Conservation (phyloP, 805 yeast genomes). For the Jamesozyma spencerorum region DNA sequence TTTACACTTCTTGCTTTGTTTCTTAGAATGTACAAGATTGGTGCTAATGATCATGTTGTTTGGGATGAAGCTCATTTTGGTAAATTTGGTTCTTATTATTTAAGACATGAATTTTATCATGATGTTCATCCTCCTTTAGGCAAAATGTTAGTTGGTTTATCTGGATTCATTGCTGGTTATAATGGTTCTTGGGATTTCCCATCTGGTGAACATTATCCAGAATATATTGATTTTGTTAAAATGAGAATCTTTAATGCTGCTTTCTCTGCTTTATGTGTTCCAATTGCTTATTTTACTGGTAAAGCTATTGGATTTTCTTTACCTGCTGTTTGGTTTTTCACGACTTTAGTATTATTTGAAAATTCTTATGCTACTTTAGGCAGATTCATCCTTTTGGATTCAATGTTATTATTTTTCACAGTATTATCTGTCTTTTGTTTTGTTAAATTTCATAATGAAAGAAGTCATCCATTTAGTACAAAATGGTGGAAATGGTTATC, state of each 20-base stretch:
- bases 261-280: slow-evolving; percentile 57
- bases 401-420: slow-evolving; percentile 69
- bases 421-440: slow-evolving; percentile 58
- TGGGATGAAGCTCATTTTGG: slow-evolving; percentile 94
- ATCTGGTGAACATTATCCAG: slow-evolving; percentile 58
- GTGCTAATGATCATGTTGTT: slow-evolving; percentile 48
- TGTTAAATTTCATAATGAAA: slow-evolving; percentile 43
- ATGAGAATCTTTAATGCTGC: slow-evolving; percentile 68
- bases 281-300: slow-evolving; percentile 63
- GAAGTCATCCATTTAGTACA: slow-evolving; percentile 46
- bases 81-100: slow-evolving; percentile 73
- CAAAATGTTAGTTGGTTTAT: slow-evolving; percentile 67
- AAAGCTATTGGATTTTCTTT: slow-evolving; percentile 45
- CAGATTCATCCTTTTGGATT: slow-evolving; percentile 67
- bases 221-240: slow-evolving; percentile 44
- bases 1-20: slow-evolving; percentile 40
- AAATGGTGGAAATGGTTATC: slow-evolving; percentile 95
- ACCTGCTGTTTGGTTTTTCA: slow-evolving; percentile 48
- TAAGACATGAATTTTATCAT: slow-evolving; percentile 71
- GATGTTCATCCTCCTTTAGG: slow-evolving; percentile 88
- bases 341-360: slow-evolving; percentile 58
- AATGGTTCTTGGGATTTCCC: slow-evolving; percentile 71
- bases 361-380: slow-evolving; percentile 61
- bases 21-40: slow-evolving; percentile 53
- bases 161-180: slow-evolving; percentile 70